Conservation (phyloP, 2,329 filamentous ascomycete species). For the Fusarium subglutinans region DNA sequence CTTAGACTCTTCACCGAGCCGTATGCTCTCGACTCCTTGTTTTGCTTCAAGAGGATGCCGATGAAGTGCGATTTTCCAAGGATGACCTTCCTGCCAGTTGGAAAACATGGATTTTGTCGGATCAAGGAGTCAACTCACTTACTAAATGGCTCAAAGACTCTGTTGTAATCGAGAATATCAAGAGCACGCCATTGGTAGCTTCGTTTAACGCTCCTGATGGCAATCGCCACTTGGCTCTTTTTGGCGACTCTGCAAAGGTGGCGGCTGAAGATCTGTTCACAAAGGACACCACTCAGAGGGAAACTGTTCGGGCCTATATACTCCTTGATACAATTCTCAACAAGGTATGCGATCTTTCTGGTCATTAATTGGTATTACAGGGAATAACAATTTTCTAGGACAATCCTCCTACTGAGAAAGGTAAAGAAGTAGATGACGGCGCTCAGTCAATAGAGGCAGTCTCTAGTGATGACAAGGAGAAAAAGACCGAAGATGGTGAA, state of each 20-base stretch:
- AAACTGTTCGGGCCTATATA: background rate
- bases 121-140: background rate
- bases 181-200: background rate
- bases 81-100: background rate
- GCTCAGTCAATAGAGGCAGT: fast-evolving
- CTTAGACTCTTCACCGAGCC: background rate
- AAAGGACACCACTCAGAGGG: background rate
- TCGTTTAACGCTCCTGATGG: background rate
- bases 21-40: background rate
- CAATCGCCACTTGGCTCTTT: background rate
- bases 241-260: background rate
- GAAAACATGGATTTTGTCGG: background rate
- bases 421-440: fast-evolving
- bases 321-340: background rate
- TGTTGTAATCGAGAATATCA: background rate
- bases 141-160: background rate
- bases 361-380: fast-evolving
- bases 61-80: background rate
- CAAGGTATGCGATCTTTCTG: background rate
- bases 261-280: background rate
- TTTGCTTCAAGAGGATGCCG: background rate
- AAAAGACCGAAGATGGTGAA: background rate
- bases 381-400: fast-evolving
- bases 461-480: fast-evolving
- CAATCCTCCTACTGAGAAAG: background rate